Evolutionary conservation across 345 rosid species (phyloP), one percentile per base, ranked within the genome.

Genomic region (Capsella bursapastoris): DNA sequence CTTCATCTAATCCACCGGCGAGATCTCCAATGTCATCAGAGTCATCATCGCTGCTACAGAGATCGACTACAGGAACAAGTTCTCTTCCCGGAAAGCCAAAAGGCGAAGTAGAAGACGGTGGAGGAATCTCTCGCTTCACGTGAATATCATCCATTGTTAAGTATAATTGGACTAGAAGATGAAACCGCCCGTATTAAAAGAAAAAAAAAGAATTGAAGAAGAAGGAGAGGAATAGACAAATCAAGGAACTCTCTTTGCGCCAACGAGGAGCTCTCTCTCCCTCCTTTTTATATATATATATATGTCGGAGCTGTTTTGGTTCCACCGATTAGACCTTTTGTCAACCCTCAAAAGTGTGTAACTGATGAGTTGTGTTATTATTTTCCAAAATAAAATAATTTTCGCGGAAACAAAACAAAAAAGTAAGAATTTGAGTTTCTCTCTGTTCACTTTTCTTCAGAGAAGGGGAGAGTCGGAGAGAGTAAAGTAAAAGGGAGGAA

Each of bases 1-100:
- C 9, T 2, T 57, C 10, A 2, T 13, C 77, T 9, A 31, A 25
- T 4, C 16, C 25, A 55, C 38, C 40, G 4, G 27, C 62, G 31
- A 35, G 32, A 15, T 64, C 72, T 27, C 40, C 73, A 8, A 38
- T 18, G 47, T 82, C 92, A 18, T 82, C 92, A 18, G 84, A 84
- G 25, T 87, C 85, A 22, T 57, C 63, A 66, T 88, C 86, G 75
- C 88, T 80, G 52, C 85, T 85, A 34, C 88, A 82, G 61, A 93
- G 89, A 14, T 86, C 85, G 84, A 90, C 82, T 2, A 87, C 65
- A 7, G 84, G 47, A 13, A 53, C 44, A 12, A 81, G 64, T 7
- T 70, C 62, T 2, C 63, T 47, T 77, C 44, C 28, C 8, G 69
- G 41, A 64, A 68, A 57, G 31, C 18, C 25, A 29, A 34, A 4